Evolutionary conservation across 1,284 basidiomycete genomes (phyloP), one percentile per base, ranked within the genome.

Genomic region (Schizophyllum commune): DNA sequence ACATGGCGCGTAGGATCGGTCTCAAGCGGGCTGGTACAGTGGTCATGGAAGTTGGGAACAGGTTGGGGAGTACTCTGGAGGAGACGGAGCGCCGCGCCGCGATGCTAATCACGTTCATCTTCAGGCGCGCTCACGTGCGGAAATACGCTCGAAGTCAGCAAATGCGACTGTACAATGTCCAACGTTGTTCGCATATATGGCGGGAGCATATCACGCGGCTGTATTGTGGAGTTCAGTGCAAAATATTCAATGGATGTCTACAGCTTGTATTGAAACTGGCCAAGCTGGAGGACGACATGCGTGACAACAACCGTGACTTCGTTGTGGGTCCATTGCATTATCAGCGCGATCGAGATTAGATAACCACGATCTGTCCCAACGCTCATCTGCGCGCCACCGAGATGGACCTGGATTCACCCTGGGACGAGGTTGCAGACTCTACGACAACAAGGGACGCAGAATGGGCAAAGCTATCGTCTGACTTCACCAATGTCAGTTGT

Each of bases 381-480:
- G 17, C 39, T 9, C 39, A 47, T 17, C 39, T 27, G 27, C 27
- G 27, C 27, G 27, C 27, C 27, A 27, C 39, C 2, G 19, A n/a
- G 15, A 55, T 55, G 20, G 53, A 27, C 27, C 3, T 19, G 3
- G 80, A 82, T 58, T 78, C 80, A 0, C 80, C 83, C 51, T 87
- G 86, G 85, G 79, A 80, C 60, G 80, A 82, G 59, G 72, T 77
- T 51, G 65, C 68, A 32, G 60, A 67, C 33, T 72, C 73, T 2
- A 66, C 67, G 33, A 60, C 66, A 22, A 59, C 73, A 22, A 64
- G 66, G 55, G 80, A 87, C 21, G 73, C 76, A 1, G 85, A 89
- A 68, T 90, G 88, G 88, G 70, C 77, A 13, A 86, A 79, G 64
- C 76, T 91, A 59, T 82, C 86, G 0, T 77, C 78, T 0, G 82